Conservation (phyloP, 208 protist genomes). For the Vickermania ingenoplastis region DNA sequence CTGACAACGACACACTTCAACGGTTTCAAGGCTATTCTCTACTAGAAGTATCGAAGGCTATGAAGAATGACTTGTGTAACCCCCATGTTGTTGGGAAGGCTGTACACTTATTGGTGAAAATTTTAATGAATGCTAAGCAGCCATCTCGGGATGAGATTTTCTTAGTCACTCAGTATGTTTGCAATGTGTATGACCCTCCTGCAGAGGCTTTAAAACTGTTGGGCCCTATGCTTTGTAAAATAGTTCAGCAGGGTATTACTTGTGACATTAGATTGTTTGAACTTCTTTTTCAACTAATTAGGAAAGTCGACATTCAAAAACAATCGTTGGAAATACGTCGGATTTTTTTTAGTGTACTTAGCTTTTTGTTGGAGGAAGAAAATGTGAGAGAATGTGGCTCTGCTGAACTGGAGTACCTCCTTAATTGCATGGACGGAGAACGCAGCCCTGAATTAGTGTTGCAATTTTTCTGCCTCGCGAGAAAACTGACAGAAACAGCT, state of each 20-base stretch:
- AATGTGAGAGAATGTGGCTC: slow-evolving; percentile 11
- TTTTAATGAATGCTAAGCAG: not conserved
- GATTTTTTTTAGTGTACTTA: slow-evolving; percentile 12
- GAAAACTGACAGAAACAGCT: slow-evolving; percentile 12
- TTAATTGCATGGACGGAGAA: slow-evolving; percentile 62
- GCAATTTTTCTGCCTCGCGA: slow-evolving; percentile 32
- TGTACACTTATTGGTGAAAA: not conserved
- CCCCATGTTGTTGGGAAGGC: not conserved
- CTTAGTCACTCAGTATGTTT: not conserved
- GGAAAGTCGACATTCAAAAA: not conserved
- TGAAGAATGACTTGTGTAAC: not conserved
- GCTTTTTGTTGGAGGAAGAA: slow-evolving; percentile 15
- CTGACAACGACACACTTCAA: not conserved
- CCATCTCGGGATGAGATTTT: not conserved
- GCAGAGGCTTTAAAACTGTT: not conserved
- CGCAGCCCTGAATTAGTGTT: slow-evolving; percentile 64
- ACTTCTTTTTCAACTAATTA: not conserved
- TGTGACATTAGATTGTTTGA: not conserved
- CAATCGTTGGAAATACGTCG: not conserved
- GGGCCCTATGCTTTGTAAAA: not conserved
- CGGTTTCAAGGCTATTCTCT: not conserved
- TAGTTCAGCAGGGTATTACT: not conserved
- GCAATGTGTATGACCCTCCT: not conserved
- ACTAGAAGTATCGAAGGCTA: not conserved
- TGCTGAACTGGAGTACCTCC: slow-evolving; percentile 22